Percentiles rank a stretch among this genome's conserved stretches.
Conservation (phyloP, 2,329 filamentous ascomycete genomes). For the Diaporthe capsici region DNA sequence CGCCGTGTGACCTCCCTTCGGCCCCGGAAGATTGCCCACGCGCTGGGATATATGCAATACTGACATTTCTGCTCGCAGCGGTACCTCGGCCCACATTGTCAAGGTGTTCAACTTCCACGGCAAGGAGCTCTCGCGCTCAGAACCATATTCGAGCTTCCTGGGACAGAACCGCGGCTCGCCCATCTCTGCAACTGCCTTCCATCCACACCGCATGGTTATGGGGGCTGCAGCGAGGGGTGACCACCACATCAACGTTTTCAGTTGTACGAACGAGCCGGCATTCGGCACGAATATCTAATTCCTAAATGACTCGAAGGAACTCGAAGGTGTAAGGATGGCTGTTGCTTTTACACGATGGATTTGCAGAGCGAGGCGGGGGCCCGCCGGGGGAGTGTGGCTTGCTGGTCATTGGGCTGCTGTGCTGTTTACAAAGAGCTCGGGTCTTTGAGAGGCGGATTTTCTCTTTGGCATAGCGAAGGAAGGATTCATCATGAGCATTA, state of each 20-base stretch:
- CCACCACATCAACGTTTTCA: conserved; percentile 91
- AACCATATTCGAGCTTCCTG: conserved; percentile 92
- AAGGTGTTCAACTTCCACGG: conserved; percentile 94
- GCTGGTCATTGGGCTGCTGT: conserved; percentile 1
- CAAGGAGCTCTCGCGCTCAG: conserved; percentile 82
- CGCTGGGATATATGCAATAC: conserved; percentile 2
- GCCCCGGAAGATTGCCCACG: not conserved
- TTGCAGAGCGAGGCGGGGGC: conserved; percentile 8
- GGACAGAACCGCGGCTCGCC: conserved; percentile 84
- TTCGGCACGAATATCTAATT: conserved; percentile 32
- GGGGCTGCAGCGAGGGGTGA: conserved; percentile 90
- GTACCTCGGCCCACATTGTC: conserved; percentile 88
- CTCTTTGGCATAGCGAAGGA: conserved; percentile 34
- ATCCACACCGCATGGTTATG: conserved; percentile 93
- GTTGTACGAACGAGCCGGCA: conserved; percentile 68
- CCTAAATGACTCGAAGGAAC: not conserved
- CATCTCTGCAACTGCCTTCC: conserved; percentile 92
- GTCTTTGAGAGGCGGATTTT: not conserved
- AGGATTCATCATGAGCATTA: conserved; percentile 23
- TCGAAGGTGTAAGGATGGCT: conserved; percentile 3
- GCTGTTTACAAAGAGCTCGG: conserved; percentile 11
- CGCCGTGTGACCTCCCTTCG: not conserved
- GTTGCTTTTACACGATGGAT: conserved; percentile 16
- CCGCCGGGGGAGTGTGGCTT: not conserved
- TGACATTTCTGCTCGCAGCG: conserved; percentile 67